Evolutionary conservation across 305 asterid species (phyloP).

Genomic region (Coffea humblotiana): DNA sequence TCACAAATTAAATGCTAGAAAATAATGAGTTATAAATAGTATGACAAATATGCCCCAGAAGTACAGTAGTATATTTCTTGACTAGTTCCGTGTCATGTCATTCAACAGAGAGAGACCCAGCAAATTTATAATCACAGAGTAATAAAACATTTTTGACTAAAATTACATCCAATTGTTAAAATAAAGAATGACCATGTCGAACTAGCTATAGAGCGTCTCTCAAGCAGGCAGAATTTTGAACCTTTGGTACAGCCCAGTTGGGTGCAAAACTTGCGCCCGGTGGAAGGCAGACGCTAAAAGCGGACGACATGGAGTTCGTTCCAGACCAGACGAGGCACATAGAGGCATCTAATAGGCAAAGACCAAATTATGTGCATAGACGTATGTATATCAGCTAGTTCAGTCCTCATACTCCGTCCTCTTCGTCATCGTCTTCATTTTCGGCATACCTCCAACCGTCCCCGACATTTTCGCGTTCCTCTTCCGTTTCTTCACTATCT

Average conservation of each 20-base stretch:
- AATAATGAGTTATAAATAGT: not conserved
- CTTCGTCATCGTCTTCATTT: constrained; percentile 80
- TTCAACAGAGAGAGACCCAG: not conserved
- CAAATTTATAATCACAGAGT: not conserved
- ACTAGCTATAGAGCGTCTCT: not conserved
- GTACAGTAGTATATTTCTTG: too few species aligned
- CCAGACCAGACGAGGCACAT: too few species aligned
- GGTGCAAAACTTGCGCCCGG: too few species aligned
- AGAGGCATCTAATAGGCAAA: too few species aligned
- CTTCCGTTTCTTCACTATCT: constrained; percentile 98
- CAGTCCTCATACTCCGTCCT: constrained; percentile 89
- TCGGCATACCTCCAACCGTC: constrained; percentile 77
- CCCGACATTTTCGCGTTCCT: constrained; percentile 74
- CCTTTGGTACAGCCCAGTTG: too few species aligned
- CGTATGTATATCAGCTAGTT: constrained; percentile 8
- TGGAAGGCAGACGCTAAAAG: too few species aligned
- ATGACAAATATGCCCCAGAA: too few species aligned
- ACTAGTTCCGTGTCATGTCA: not conserved
- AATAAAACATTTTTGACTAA: not conserved
- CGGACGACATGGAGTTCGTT: too few species aligned
- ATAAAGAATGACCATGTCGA: too few species aligned
- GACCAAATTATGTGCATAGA: not conserved
- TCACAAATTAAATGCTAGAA: not conserved
- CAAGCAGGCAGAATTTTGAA: too few species aligned
- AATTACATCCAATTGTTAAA: not conserved